Evolutionary conservation across 1,284 basidiomycete genomes (phyloP), one percentile per base, ranked within the genome.

Genomic region (Serendipita sp.): DNA sequence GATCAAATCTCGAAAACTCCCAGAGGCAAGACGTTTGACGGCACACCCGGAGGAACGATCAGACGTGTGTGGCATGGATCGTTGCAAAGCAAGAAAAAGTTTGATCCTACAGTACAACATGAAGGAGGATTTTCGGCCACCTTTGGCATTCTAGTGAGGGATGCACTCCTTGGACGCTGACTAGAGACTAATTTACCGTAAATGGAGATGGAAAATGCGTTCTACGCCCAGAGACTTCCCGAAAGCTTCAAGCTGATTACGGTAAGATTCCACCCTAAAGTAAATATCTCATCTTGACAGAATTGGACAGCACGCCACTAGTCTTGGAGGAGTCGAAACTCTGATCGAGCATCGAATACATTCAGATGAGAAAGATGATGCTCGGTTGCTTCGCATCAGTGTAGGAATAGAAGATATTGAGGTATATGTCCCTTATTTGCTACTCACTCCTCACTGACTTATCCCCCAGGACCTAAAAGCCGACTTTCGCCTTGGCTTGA

Each of bases 321-420:
- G 87, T 66, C 78, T 96, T 3, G 93, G 93, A 22, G 89, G 92
- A n/a, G 90, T 94, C 2, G 93, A 96, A 72, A 89, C 87, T 13
- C 78, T 94, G 49, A 82, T 87, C 42, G 93, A 96, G 73, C 87
- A 91, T 64, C 81, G 91, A 10, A 65, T 78, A 45, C 76, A 79
- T 61, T 80, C 79, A 15, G 90, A 93, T 70, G 77, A 84, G 0
- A 74, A 74, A 13, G 81, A 85, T 50, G 82, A 93, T 72, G 83
- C 87, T 6, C 74, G 79, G 13, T 72, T 91, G 42, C 71, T 93
- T 60, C 79, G 91, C 61, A 72, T 93, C 35, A 91, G 88, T 66
- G 76, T 92, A 61, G 90, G 90, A 1, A 79, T 92, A 0, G 91
- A 93, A 72, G 87, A 91, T 61, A 70, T 87, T 1, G 83, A 88